Conservation (phyloP, 345 rosid genomes). For the Populus pruinosa region DNA sequence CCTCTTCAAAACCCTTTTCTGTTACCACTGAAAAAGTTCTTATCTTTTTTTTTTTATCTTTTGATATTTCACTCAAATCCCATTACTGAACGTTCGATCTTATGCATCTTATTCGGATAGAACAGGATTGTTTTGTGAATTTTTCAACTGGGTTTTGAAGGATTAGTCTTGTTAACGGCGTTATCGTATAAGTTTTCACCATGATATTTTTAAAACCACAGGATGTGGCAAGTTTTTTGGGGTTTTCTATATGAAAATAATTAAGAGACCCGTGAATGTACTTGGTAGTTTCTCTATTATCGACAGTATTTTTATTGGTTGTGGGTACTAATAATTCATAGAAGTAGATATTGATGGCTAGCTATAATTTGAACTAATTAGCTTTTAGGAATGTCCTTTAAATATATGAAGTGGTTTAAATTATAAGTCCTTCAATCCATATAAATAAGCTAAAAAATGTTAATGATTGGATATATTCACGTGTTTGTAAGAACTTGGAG, state of each 20-base stretch:
- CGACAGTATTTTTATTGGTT: not conserved
- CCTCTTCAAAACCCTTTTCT: not conserved
- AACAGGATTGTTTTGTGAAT: not conserved
- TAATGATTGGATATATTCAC: not conserved
- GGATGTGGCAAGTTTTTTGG: not conserved
- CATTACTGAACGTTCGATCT: not conserved
- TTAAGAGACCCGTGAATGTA: not conserved
- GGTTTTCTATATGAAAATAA: not conserved
- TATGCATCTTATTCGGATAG: not conserved
- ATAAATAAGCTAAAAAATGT: not conserved
- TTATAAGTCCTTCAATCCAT: not conserved
- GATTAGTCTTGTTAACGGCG: not conserved
- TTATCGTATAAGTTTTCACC: not conserved
- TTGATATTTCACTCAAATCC: not conserved
- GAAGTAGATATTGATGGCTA: not conserved
- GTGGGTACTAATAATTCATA: not conserved
- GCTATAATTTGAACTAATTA: not conserved
- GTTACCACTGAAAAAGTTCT: not conserved
- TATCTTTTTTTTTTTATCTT: not conserved
- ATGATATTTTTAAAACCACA: not conserved
- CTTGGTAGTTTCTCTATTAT: not conserved
- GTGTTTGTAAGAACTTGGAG: not conserved
- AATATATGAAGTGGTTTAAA: not conserved
- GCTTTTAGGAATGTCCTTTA: not conserved
- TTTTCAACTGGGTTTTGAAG: not conserved